phyloP scores from a whole-genome alignment of 768 basidiomycete species.

The Suillus sp. region DNA sequence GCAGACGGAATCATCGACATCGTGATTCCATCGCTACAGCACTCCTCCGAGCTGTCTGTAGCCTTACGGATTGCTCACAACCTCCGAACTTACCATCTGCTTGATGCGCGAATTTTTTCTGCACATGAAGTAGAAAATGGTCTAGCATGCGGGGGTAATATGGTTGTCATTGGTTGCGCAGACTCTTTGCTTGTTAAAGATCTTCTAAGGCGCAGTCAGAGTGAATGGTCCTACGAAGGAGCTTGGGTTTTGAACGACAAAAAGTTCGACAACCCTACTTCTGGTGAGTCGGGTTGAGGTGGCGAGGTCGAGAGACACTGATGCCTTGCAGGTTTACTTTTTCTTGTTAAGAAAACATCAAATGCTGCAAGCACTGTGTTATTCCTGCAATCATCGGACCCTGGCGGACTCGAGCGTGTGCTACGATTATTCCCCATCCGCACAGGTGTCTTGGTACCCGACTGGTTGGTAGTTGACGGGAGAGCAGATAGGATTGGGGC shows the following conservation, averaged over 20 bases:
- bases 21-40: slow-evolving; percentile 46
- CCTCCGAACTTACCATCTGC: slow-evolving; percentile 64
- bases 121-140: slow-evolving; percentile 38
- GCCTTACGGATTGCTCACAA: slow-evolving; percentile 71
- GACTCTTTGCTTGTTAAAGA: slow-evolving; percentile 35
- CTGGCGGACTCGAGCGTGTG: slow-evolving; percentile 63
- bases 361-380: slow-evolving; percentile 41
- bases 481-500: slow-evolving; percentile 61
- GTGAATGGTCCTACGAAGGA: slow-evolving; percentile 23
- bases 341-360: slow-evolving; percentile 29
- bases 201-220: slow-evolving; percentile 31
- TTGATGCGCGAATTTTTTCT: slow-evolving; percentile 66
- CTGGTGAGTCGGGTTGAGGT: slow-evolving; percentile 17
- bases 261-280: slow-evolving; percentile 25
- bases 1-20: slow-evolving; percentile 55
- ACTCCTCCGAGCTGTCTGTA: slow-evolving; percentile 45
- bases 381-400: slow-evolving; percentile 62
- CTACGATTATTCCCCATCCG: slow-evolving; percentile 80
- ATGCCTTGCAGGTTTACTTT: slow-evolving; percentile 48
- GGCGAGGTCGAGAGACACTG: slow-evolving; percentile 7
- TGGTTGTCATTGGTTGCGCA: slow-evolving; percentile 58
- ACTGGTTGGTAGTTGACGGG: slow-evolving; percentile 70
- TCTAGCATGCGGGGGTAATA: slow-evolving; percentile 43
- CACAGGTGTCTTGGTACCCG: slow-evolving; percentile 75
- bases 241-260: slow-evolving; percentile 18